A percentile compares a stretch with the other conserved stretches of the same genome.
These are phyloP conservation scores for Ilyonectria robusta DNA, from an alignment of 2,329 filamentous ascomycete species.

Conservation along the genomic window DNA sequence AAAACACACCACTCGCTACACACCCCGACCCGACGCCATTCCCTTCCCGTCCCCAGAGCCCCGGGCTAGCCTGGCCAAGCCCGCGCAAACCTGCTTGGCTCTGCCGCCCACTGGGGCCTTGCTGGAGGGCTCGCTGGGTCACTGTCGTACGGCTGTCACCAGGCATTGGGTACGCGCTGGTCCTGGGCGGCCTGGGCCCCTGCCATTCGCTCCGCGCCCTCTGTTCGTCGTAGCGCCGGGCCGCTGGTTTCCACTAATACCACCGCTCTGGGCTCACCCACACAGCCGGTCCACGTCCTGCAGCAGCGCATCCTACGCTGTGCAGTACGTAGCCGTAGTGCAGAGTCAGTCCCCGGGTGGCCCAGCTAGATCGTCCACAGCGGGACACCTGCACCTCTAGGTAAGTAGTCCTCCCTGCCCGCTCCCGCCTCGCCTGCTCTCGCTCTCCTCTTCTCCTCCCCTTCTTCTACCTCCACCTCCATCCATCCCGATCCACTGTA, in stretches of 20 bases:
- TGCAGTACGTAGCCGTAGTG: constrained; percentile 2
- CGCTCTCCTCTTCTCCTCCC: constrained; percentile 34
- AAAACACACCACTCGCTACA: constrained; percentile 24
- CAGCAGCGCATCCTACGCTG: constrained; percentile 10
- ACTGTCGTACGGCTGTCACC: constrained; percentile 39
- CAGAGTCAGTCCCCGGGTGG: constrained; percentile 9
- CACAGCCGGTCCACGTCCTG: constrained; percentile 27
- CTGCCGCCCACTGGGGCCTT: constrained; percentile 33
- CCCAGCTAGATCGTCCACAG: constrained; percentile 5
- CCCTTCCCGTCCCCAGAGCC: constrained; percentile 44
- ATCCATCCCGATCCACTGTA: constrained; percentile 8
- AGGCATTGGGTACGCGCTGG: constrained; percentile 34
- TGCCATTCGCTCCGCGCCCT: constrained; percentile 42
- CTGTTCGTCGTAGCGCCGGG: constrained; percentile 44
- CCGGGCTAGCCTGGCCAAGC: constrained; percentile 32
- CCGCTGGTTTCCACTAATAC: constrained; percentile 42
- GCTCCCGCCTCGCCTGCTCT: constrained; percentile 12
- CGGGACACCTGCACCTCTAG: constrained; percentile 2
- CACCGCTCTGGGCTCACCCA: constrained; percentile 41
- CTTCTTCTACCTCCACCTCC: constrained; percentile 13
- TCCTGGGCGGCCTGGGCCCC: constrained; percentile 29
- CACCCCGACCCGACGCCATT: constrained; percentile 36
- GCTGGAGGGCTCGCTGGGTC: constrained; percentile 18
- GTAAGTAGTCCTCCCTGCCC: constrained; percentile 42
- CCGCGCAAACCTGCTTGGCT: constrained; percentile 29